phyloP scores from a whole-genome alignment of 306 rosid species.

The Myrica gale region DNA sequence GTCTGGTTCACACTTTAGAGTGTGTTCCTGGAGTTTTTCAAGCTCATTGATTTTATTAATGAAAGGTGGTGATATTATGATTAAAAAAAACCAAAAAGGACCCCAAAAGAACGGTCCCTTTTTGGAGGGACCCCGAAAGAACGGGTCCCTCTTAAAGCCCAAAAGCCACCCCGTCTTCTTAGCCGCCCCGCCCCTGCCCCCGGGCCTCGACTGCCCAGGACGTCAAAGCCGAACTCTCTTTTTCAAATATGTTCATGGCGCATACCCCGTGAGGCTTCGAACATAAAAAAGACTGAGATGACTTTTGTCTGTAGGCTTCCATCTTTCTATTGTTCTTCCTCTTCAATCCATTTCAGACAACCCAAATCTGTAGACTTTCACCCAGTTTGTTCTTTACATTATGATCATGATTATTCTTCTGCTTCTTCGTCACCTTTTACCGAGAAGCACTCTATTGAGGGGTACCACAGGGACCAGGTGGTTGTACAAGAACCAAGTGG shows the following conservation, averaged over 20 bases:
- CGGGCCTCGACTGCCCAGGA: neutral
- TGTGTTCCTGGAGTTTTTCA: too few species aligned
- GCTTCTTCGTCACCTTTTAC: constrained; percentile 68
- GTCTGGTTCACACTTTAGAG: too few species aligned
- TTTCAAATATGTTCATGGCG: neutral
- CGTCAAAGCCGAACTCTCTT: constrained; percentile 1
- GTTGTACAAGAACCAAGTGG: constrained; percentile 41
- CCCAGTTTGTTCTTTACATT: constrained; percentile 50
- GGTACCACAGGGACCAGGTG: constrained; percentile 81
- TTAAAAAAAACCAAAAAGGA: too few species aligned
- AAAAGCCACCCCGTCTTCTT: neutral
- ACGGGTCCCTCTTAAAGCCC: neutral
- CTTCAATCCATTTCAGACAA: constrained; percentile 21
- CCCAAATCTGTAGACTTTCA: constrained; percentile 29
- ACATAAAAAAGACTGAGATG: constrained; percentile 27
- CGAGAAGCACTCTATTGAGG: constrained; percentile 63
- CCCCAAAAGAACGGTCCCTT: too few species aligned
- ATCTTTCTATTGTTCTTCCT: constrained; percentile 40
- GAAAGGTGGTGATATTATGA: too few species aligned
- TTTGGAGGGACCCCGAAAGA: too few species aligned
- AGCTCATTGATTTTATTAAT: too few species aligned
- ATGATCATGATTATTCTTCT: constrained; percentile 36
- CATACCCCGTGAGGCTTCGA: too few species aligned
- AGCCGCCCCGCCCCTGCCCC: too few species aligned
- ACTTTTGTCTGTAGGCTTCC: constrained; percentile 48